phyloP scores from a whole-genome alignment of 306 rosid genomes.

The Trifolium pratense region DNA sequence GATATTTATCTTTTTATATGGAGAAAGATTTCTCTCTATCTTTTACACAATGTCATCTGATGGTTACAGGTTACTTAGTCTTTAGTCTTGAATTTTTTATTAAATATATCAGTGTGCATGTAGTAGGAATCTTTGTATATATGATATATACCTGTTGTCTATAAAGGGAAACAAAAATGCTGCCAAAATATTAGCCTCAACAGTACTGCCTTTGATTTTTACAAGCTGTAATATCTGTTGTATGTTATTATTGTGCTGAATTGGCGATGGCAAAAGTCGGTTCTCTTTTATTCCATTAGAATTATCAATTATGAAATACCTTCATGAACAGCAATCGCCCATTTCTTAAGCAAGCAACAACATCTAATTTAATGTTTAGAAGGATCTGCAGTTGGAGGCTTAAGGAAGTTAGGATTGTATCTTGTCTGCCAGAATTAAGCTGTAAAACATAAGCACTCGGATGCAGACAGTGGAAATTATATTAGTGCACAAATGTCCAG shows the following conservation, averaged over 20 bases:
- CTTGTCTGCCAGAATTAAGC: not conserved
- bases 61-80: constrained; percentile 14
- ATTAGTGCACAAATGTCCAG: not conserved
- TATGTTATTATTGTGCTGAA: not conserved
- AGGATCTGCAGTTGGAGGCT: not conserved
- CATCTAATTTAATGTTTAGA: constrained; percentile 1
- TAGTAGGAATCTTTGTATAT: not conserved
- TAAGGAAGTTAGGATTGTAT: constrained; percentile 14
- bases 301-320: constrained; percentile 11
- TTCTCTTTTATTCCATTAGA: constrained; percentile 17
- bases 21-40: not conserved
- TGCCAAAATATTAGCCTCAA: not conserved
- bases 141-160: not conserved
- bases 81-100: not conserved
- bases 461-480: constrained; percentile 21
- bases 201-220: not conserved
- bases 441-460: not conserved
- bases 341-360: constrained; percentile 7
- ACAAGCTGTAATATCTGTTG: not conserved
- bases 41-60: not conserved
- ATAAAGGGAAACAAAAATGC: not conserved
- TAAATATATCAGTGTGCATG: not conserved
- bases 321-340: constrained; percentile 6
- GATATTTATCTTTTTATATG: not conserved
- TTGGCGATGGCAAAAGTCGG: constrained; percentile 18